Evolutionary conservation across 345 rosid species (phyloP).

Genomic region (Luvunga scandens): DNA sequence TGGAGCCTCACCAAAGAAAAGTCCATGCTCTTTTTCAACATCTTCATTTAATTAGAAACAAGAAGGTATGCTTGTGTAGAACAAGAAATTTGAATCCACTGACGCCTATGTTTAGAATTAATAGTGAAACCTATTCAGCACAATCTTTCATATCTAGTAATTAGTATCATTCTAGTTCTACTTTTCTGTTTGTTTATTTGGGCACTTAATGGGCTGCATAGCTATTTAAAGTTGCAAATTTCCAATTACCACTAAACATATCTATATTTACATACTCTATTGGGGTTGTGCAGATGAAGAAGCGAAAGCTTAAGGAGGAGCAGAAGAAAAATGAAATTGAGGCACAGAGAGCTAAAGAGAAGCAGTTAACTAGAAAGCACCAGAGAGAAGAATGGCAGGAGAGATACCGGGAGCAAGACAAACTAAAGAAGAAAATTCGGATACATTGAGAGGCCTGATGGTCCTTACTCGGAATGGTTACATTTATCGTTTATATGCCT

Average conservation of each 20-base stretch:
- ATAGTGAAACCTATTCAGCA: not conserved
- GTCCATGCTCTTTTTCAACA: conserved; percentile 61
- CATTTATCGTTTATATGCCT: not conserved
- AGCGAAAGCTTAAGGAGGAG: conserved; percentile 53
- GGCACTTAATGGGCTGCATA: not conserved
- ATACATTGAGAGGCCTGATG: conserved; percentile 29
- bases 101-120: not conserved
- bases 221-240: not conserved
- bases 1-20: conserved; percentile 64
- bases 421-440: conserved; percentile 51
- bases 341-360: conserved; percentile 69
- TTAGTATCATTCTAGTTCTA: not conserved
- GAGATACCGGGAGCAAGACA: conserved; percentile 66
- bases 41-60: conserved; percentile 42
- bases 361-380: conserved; percentile 58
- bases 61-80: conserved; percentile 47
- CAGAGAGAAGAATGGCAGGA: conserved; percentile 76
- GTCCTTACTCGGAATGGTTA: not conserved
- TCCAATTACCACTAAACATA: not conserved
- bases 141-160: not conserved
- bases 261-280: not conserved
- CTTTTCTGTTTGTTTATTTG: not conserved
- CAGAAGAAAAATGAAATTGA: conserved; percentile 54
- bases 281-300: conserved; percentile 49
- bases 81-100: not conserved